Percentiles rank a stretch among this genome's conserved stretches.
These are phyloP conservation scores for Misopates orontium DNA, from an alignment of 257 asterid species.

Conservation along the genomic window DNA sequence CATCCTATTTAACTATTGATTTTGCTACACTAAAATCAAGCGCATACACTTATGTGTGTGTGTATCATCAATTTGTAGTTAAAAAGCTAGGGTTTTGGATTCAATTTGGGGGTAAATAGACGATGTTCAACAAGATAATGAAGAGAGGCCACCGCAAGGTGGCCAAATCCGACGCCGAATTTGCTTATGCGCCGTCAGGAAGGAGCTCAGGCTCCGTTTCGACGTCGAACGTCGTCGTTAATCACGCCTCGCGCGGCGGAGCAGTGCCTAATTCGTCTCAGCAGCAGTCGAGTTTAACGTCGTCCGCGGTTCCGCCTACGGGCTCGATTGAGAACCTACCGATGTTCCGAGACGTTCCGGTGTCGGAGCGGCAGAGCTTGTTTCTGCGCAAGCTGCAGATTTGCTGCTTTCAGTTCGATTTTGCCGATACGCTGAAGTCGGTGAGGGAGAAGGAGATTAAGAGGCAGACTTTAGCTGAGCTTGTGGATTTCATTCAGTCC, in stretches of 20 bases:
- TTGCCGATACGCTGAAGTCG: conserved; percentile 50
- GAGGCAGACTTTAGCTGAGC: conserved; percentile 60
- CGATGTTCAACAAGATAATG: conserved; percentile 54
- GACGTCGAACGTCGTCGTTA: conserved; percentile 34
- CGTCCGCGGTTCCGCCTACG: conserved; percentile 30
- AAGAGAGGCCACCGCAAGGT: conserved; percentile 51
- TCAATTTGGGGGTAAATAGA: neutral
- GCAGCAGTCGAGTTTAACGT: conserved; percentile 19
- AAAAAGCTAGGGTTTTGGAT: conserved; percentile 27
- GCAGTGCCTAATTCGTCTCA: conserved; percentile 17
- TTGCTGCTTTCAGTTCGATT: conserved; percentile 61
- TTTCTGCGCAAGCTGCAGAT: conserved; percentile 59
- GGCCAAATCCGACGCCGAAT: conserved; percentile 47
- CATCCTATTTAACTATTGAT: neutral
- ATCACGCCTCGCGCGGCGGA: conserved; percentile 43
- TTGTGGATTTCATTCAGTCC: conserved; percentile 70
- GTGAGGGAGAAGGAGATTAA: conserved; percentile 74
- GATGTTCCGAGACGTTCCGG: conserved; percentile 54
- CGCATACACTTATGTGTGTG: conserved; percentile 4
- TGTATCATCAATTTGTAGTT: conserved; percentile 24
- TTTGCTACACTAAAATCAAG: neutral
- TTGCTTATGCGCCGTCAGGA: conserved; percentile 23
- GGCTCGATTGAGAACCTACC: conserved; percentile 62
- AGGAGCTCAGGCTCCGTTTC: conserved; percentile 37
- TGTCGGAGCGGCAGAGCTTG: conserved; percentile 59